Evolutionary conservation across 495 filamentous ascomycete genomes (phyloP), one percentile per base, ranked within the genome.

Genomic region (Tuber melanosporum): DNA sequence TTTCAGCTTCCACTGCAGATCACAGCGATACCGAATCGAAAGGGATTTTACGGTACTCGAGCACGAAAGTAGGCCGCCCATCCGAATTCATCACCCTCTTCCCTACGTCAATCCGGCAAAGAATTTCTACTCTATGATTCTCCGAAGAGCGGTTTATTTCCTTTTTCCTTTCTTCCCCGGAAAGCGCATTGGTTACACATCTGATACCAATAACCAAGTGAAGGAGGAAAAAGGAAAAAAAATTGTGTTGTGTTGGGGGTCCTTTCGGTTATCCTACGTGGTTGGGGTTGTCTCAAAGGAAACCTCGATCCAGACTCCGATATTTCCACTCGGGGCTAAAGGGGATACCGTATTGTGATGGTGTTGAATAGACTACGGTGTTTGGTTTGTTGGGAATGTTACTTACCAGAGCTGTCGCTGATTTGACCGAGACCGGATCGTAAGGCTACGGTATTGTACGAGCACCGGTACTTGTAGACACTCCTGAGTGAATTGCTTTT

Each of bases 301-400:
- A 32, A 15, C 52, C 52, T 32, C 52, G 52, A 62, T 32, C 52
- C 52, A 62, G 26, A 36, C 6, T 66, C 57, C 26, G 26, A 66
- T 32, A 36, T 66, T 66, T 66, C 57, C 57, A 66, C 57, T 66
- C 57, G 57, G 57, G 57, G 57, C 32, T 36, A 66, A 36, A 66
- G 36, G 7, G 57, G 32, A 36, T 66, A 32, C 32, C 32, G 32
- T 32, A 32, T 66, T 66, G 57, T 66, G 14, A 66, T 66, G 26
- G 57, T 36, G 57, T 66, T 66, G 57, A 36, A 36, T 32, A 10
- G 42, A 43, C 42, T 43, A 36, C 57, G 12, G 57, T 66, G 15
- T 66, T 19, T 66, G 26, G 12, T 66, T 66, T 66, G 57, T 66
- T 26, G 14, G 57, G 57, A 36, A 26, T 36, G 36, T 66, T 66